Base-by-base conservation (phyloP, 306 rosid genomes). In the Senna tora region DNA sequence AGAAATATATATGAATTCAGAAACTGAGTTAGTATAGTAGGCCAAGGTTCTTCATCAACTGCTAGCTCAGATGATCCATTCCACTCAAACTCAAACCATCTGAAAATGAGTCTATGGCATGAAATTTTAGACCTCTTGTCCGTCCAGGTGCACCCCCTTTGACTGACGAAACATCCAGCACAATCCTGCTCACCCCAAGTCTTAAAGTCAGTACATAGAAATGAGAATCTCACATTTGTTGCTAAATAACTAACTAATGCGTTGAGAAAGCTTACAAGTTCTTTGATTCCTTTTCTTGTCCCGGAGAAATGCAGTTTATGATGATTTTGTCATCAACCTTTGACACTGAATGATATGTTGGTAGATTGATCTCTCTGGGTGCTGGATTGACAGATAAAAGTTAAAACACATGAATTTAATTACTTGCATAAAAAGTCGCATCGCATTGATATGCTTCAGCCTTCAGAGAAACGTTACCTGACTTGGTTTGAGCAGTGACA, bases 101-200 rank as follows among this genome's bases (percentile, higher is more conserved):
- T 6, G 87, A 62, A 52, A 79, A 61, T 2, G 85, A 84, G 78
- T 73, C 72, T 6, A 74, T 77, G 42, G 83, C 73, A 53, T 80
- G 80, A 22, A 78, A 77, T 34, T 85, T 81, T 12, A 93, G 84
- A n/a, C 98, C 98, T 87, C 98, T 83, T 2, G 98, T 89, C 77
- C 98, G 92, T 30, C 90, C 94, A 9, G 98, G 96, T 2, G 96
- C 90, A 8, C 98, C 97, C 0, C 92, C 98, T 79, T 84, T 90
- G 54, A 86, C 79, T 0, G 89, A 70, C 16, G 96, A 89, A 63
- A 86, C 79, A 86, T 90, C 98, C 76, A 93, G 62, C 77, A 79
- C 83, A 52, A 90, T 82, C 92, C 97, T 93, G 89, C 38, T 76
- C 61, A 56, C 50, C 50, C 69, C 62, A 69, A 46, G 55, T 8